Percentiles rank a stretch among this genome's conserved stretches.
Evolutionary conservation across 2,329 filamentous ascomycete species (phyloP).

Genomic region (Mollisiaceae sp.): DNA sequence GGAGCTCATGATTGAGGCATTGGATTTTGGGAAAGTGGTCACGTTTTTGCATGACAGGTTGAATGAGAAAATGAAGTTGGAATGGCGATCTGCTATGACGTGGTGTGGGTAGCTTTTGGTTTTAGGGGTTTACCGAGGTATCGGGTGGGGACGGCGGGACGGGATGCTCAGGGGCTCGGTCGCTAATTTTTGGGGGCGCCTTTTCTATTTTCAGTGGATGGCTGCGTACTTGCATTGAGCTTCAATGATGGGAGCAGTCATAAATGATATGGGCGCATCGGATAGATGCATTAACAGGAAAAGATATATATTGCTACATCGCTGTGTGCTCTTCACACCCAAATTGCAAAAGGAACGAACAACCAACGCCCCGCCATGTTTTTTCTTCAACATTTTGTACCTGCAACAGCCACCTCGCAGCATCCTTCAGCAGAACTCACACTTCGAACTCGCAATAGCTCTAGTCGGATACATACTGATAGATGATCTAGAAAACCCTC

Average conservation of each 20-base stretch:
- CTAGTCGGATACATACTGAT: constrained; percentile 32
- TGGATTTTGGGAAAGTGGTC: not conserved
- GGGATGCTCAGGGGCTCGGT: constrained; percentile 5
- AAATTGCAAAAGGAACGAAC: too few relatives aligned
- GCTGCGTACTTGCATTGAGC: too few relatives aligned
- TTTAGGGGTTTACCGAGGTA: constrained; percentile 9
- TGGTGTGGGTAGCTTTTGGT: not conserved
- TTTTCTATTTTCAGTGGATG: not conserved
- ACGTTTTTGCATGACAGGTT: not conserved
- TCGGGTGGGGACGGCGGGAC: not conserved
- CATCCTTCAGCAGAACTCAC: constrained; percentile 30
- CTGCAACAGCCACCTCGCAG: too few relatives aligned
- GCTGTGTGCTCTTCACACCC: not conserved
- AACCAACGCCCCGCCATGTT: too few relatives aligned
- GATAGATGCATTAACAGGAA: too few relatives aligned
- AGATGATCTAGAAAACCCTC: constrained; percentile 15
- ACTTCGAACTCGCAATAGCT: constrained; percentile 26
- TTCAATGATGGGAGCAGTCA: too few relatives aligned
- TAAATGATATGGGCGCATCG: too few relatives aligned
- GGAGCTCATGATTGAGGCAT: constrained; percentile 4
- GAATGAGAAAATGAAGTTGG: not conserved
- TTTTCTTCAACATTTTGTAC: too few relatives aligned
- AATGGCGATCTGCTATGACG: not conserved
- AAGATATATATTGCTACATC: too few relatives aligned
- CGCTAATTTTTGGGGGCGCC: constrained; percentile 6